Conservation (phyloP, 2,329 filamentous ascomycete genomes). For the Taxawa tesnikishii region DNA sequence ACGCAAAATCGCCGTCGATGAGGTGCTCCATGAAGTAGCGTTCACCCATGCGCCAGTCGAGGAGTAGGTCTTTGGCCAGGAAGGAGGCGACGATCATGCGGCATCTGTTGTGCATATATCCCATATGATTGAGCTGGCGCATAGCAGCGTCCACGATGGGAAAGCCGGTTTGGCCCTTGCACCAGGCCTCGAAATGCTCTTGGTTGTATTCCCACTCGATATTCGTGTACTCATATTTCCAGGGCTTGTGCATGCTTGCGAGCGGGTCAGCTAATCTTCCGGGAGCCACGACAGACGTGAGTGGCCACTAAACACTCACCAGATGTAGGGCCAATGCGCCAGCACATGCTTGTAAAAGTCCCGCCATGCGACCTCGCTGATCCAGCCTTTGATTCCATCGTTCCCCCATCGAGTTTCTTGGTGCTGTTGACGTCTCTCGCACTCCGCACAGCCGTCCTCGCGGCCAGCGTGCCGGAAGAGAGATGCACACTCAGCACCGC, state of each 20-base stretch:
- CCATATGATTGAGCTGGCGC: conserved; percentile 57
- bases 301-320: too few species aligned
- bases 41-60: conserved; percentile 79
- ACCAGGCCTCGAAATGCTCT: conserved; percentile 61
- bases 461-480: conserved; percentile 54
- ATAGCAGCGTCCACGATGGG: conserved; percentile 81
- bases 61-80: conserved; percentile 63
- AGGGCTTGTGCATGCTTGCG: conserved; percentile 63
- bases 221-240: conserved; percentile 75
- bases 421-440: conserved; percentile 52
- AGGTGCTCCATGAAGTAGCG: conserved; percentile 71
- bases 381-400: conserved; percentile 59
- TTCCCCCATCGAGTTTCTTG: conserved; percentile 54
- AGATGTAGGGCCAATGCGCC: conserved; percentile 73
- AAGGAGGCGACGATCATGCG: conserved; percentile 79
- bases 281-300: too few species aligned
- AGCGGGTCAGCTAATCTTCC: background rate
- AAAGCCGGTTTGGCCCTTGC: conserved; percentile 60
- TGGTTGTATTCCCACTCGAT: conserved; percentile 70
- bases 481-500: conserved; percentile 62
- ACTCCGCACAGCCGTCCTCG: conserved; percentile 51
- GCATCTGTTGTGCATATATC: conserved; percentile 76
- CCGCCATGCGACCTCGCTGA: conserved; percentile 73
- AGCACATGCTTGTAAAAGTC: conserved; percentile 85
- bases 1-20: conserved; percentile 69